Conservation (phyloP, 495 filamentous ascomycete genomes). For the Hypomontagnella submonticulosa region DNA sequence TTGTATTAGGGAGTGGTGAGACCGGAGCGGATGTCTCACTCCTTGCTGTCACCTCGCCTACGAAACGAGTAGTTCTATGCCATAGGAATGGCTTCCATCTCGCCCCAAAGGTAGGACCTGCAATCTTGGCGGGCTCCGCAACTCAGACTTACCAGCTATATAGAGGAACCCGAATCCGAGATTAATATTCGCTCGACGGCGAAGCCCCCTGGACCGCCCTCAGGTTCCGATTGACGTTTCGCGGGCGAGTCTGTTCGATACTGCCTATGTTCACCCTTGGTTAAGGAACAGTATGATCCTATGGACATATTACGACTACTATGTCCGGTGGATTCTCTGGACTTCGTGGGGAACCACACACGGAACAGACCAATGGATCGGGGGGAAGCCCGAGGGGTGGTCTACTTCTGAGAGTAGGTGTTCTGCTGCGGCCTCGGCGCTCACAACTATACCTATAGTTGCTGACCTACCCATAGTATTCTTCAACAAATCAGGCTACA, state of each 20-base stretch:
- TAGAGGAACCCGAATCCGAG: conserved; percentile 43
- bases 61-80: conserved; percentile 53
- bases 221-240: conserved; percentile 57
- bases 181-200: conserved; percentile 25
- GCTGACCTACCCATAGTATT: conserved; percentile 34
- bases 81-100: conserved; percentile 54
- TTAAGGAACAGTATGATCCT: conserved; percentile 42
- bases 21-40: conserved; percentile 54
- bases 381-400: conserved; percentile 36
- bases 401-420: conserved; percentile 41
- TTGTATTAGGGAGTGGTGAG: conserved; percentile 54
- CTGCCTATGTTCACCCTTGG: conserved; percentile 58
- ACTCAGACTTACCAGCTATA: conserved; percentile 8
- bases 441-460: background rate
- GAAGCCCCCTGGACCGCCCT: conserved; percentile 37
- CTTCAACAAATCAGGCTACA: conserved; percentile 45
- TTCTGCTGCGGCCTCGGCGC: background rate
- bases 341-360: conserved; percentile 37
- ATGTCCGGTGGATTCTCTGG: conserved; percentile 37
- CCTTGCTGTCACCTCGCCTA: conserved; percentile 52
- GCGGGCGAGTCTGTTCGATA: conserved; percentile 60
- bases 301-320: conserved; percentile 44
- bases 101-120: conserved; percentile 47
- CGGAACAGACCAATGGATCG: conserved; percentile 44
- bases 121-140: background rate